A percentile compares a stretch with the other conserved stretches of the same genome.
Evolutionary conservation across 331 rosid species (phyloP).

Genomic region (Rhamnella rubrinervis): DNA sequence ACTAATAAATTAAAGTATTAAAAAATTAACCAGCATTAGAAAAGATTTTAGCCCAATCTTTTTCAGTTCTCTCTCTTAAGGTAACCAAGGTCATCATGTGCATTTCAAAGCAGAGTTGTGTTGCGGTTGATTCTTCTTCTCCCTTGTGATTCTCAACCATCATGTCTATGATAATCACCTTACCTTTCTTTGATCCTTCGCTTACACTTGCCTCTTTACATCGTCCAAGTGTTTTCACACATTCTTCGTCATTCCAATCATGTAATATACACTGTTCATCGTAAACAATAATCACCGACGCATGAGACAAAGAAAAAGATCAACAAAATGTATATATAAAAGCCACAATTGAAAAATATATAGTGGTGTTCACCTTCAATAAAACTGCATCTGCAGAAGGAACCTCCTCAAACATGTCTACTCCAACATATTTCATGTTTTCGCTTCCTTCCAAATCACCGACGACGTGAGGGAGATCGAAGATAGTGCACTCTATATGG

Average conservation of each 20-base stretch:
- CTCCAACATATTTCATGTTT: constrained; percentile 34
- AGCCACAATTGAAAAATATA: no score
- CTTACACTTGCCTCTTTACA: constrained; percentile 32
- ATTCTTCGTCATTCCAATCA: constrained; percentile 35
- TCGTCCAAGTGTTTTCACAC: constrained; percentile 12
- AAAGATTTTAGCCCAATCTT: constrained; percentile 31
- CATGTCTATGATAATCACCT: constrained; percentile 35
- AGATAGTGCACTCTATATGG: background rate
- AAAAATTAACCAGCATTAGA: constrained; percentile 30
- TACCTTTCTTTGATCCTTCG: constrained; percentile 24
- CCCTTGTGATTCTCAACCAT: constrained; percentile 23
- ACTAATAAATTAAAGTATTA: no score
- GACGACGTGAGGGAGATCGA: constrained; percentile 31
- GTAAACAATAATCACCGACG: no score
- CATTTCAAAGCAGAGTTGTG: constrained; percentile 28
- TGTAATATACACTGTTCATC: background rate
- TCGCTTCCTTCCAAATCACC: constrained; percentile 1
- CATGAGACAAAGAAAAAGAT: no score
- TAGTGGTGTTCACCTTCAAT: constrained; percentile 23
- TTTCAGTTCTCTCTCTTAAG: constrained; percentile 27
- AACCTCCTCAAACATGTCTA: constrained; percentile 37
- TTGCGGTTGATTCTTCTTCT: background rate
- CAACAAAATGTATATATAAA: no score
- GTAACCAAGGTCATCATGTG: constrained; percentile 21
- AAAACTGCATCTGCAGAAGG: constrained; percentile 37